Evolutionary conservation across 2,329 filamentous ascomycete genomes (phyloP), one percentile per base, ranked within the genome.

Genomic region (Thermoascus crustaceus): DNA sequence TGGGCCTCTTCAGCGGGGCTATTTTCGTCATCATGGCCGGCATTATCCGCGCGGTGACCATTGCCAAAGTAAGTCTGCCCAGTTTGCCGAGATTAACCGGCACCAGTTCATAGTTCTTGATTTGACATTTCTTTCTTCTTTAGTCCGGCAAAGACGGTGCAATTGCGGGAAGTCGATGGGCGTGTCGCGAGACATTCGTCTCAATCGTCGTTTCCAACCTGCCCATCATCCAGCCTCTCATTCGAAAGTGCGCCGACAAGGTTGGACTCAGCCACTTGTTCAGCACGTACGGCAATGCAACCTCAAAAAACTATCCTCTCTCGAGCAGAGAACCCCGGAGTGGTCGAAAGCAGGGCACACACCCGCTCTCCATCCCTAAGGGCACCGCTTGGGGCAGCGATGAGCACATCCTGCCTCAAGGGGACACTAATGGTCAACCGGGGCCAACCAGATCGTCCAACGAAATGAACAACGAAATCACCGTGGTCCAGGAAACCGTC

Each of bases 1-100:
- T 72, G 17, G 45, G 69, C 2, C 58, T 78, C 3, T 76, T 76
- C 45, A 66, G 66, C 14, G 71, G 71, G 6, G 73, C 69, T 10
- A 44, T 67, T 11, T 75, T 77, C 41, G 66, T 75, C 25, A 73
- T 71, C 26, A 60, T 68, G 21, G 67, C 68, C 11, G 68, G 65
- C 4, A 63, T 75, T 31, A 58, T 76, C 13, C 69, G 73, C 17
- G 69, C 66, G 16, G 60, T 69, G 5, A 57, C 68, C 1, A 69
- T 75, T 30, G 37, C 69, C 14, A 61, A 48, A 2, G 57, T 61
- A 43, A 26, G 50, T 43, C 3, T 10, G 19, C 21, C 34, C 7
- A 13, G 19, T 13, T 19, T 21, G 20, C 4, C 19, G 6, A 27
- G 3, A 13, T 21, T 13, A 7, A 13, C 11, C 16, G n/a, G n/a